Percentiles rank a stretch among this genome's conserved stretches.
These are phyloP conservation scores for Plasmodium gaboni DNA, from an alignment of 169 alveolate genomes.

Conservation along the genomic window DNA sequence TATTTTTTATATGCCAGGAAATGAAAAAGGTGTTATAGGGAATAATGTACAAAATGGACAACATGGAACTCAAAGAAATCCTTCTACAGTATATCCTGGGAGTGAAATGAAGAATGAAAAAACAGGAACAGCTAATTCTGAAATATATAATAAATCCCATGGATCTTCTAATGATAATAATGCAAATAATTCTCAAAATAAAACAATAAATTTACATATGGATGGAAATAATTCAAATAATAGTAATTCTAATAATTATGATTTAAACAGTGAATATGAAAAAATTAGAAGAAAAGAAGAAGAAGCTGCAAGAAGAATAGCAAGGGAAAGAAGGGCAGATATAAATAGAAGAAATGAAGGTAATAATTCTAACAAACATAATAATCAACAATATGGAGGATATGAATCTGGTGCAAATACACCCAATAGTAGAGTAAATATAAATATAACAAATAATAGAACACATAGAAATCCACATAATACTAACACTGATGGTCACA, in stretches of 20 bases:
- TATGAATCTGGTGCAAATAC: conserved; percentile 7
- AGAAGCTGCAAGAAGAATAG: conserved; percentile 42
- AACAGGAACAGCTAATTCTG: background rate
- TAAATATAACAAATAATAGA: conserved; percentile 10
- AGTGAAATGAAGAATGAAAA: conserved; percentile 1
- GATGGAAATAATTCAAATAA: conserved; percentile 13
- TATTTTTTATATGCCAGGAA: conserved; percentile 69
- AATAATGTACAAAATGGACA: conserved; percentile 9
- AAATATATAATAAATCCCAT: background rate
- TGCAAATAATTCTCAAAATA: conserved; percentile 32
- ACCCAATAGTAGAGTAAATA: background rate
- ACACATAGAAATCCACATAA: background rate
- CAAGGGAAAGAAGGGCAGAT: conserved; percentile 40
- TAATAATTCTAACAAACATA: background rate
- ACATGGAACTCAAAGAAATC: background rate
- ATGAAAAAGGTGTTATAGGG: background rate
- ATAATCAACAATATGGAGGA: background rate
- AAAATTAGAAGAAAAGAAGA: conserved; percentile 43
- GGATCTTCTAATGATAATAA: conserved; percentile 16
- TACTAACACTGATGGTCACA: background rate
- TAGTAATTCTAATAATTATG: conserved; percentile 5
- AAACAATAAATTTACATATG: conserved; percentile 25
- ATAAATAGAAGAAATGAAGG: conserved; percentile 25
- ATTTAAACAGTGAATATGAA: conserved; percentile 42
- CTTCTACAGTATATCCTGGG: conserved; percentile 3